Percentiles rank a stretch among this genome's conserved stretches.
Evolutionary conservation across 345 rosid species (phyloP).

Genomic region (Noccaea caerulescens): DNA sequence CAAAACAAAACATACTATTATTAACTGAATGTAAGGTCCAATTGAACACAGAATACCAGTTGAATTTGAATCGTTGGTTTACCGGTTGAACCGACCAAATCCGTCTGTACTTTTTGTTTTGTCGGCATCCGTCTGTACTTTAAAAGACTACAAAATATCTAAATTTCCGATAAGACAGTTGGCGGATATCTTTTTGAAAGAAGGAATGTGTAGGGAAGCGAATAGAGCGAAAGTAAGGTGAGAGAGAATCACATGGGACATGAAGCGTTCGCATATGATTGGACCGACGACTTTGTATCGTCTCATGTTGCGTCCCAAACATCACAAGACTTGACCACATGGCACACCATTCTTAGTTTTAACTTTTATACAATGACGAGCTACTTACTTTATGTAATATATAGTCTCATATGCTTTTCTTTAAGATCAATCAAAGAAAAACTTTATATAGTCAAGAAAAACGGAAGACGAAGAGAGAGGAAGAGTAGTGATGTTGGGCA

Average conservation of each 20-base stretch:
- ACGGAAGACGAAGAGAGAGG: not conserved
- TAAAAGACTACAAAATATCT: no score
- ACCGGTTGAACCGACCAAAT: not conserved
- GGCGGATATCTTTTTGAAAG: slow-evolving; percentile 24
- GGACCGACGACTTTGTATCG: slow-evolving; percentile 35
- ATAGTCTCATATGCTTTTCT: not conserved
- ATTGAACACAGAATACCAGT: not conserved
- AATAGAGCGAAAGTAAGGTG: slow-evolving; percentile 35
- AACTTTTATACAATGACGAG: slow-evolving; percentile 22
- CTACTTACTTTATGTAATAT: slow-evolving; percentile 31
- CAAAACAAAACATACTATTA: no score
- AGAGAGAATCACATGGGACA: slow-evolving; percentile 31
- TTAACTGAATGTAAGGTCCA: not conserved
- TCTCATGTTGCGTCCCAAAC: slow-evolving; percentile 35
- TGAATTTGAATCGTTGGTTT: not conserved
- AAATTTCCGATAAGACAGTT: slow-evolving; percentile 4
- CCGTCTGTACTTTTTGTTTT: not conserved
- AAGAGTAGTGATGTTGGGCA: slow-evolving; percentile 8
- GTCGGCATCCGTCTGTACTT: not conserved
- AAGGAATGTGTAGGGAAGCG: slow-evolving; percentile 12
- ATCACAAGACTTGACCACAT: slow-evolving; percentile 42
- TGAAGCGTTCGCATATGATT: slow-evolving; percentile 21
- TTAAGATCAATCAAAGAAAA: not conserved
- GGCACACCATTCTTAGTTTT: slow-evolving; percentile 15
- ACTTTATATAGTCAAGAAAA: not conserved